Evolutionary conservation across 139 green algal species (phyloP), one percentile per base, ranked within the genome.

Genomic region (Haematococcus lacustris): DNA sequence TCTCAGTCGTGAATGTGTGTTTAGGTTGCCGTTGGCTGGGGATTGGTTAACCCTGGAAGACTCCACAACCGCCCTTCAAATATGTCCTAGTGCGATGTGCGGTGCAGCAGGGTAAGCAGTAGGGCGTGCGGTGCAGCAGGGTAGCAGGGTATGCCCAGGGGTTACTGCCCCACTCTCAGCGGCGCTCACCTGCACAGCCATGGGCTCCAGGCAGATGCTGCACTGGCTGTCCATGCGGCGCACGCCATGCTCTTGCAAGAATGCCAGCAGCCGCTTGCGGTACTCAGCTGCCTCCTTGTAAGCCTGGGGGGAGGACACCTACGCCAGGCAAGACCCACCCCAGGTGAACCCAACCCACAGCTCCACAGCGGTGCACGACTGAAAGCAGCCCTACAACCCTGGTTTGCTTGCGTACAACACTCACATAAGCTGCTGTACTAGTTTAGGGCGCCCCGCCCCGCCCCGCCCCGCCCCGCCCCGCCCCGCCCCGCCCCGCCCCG

Each of bases 181-280:
- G 6, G 34, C 38, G 33, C 64, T 3, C 66, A 72, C 67, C 67
- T 64, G 28, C 64, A 78, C 67, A 50, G 25, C 41, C 28, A 74
- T 38, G 2, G 66, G 60, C 1, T 65, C 57, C 13, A 70, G 41
- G 67, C 73, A 79, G 38, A 79, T 63, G 41, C 38, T 34, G 41
- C 73, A 79, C 40, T 66, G n/a, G 2, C 39, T 51, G 38, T 69
- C 67, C n/a, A 33, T 34, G 3, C 3, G n/a, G 38, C 68, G 30
- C 33, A 68, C 25, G 53, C 67, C 53, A 43, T 74, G 41, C 3
- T 23, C 43, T 13, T 63, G n/a, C 67, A 72, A 40, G 30, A 72
- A 72, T 2, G 9, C 30, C 2, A 73, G 2, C 57, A 79, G 67
- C 34, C 40, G 38, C 4, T 68, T 26, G 39, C 73, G 66, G 73